Percentiles rank a stretch among this genome's conserved stretches.
Evolutionary conservation across 2,329 filamentous ascomycete species (phyloP).

Genomic region (Emergomyces orientalis): DNA sequence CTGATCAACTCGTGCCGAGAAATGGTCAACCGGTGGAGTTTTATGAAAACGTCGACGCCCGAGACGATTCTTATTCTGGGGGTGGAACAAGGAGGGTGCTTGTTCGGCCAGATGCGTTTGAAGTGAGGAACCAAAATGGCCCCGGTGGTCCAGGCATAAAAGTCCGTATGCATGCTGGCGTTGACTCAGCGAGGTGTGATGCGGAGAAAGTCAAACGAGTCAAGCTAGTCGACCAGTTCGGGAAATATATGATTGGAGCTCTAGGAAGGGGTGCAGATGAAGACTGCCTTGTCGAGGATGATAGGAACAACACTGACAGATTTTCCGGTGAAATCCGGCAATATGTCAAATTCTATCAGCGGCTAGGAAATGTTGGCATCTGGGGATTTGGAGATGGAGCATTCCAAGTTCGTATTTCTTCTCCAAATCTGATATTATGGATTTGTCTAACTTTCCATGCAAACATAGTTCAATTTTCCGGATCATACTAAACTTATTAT

Average conservation of each 20-base stretch:
- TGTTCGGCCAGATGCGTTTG: slow-evolving; percentile 34
- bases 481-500: slow-evolving; percentile 45
- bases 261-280: slow-evolving; percentile 36
- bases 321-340: slow-evolving; percentile 21
- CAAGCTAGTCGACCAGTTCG: slow-evolving; percentile 42
- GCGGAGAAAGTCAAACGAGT: slow-evolving; percentile 41
- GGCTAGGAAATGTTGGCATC: slow-evolving; percentile 44
- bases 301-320: slow-evolving; percentile 14
- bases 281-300: slow-evolving; percentile 23
- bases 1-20: slow-evolving; percentile 37
- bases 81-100: slow-evolving; percentile 34
- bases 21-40: slow-evolving; percentile 38
- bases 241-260: slow-evolving; percentile 44
- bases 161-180: slow-evolving; percentile 25
- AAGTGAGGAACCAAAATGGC: slow-evolving; percentile 24
- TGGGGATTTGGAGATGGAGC: slow-evolving; percentile 44
- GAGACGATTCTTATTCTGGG: slow-evolving; percentile 20
- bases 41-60: slow-evolving; percentile 37
- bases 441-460: not conserved
- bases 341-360: slow-evolving; percentile 44
- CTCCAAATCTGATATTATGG: not conserved
- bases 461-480: slow-evolving; percentile 41
- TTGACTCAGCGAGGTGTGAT: slow-evolving; percentile 31
- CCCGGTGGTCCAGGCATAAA: slow-evolving; percentile 24
- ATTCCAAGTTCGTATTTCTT: slow-evolving; percentile 32